Conservation (phyloP, 2,329 filamentous ascomycete species). For the Fusarium tupiense region DNA sequence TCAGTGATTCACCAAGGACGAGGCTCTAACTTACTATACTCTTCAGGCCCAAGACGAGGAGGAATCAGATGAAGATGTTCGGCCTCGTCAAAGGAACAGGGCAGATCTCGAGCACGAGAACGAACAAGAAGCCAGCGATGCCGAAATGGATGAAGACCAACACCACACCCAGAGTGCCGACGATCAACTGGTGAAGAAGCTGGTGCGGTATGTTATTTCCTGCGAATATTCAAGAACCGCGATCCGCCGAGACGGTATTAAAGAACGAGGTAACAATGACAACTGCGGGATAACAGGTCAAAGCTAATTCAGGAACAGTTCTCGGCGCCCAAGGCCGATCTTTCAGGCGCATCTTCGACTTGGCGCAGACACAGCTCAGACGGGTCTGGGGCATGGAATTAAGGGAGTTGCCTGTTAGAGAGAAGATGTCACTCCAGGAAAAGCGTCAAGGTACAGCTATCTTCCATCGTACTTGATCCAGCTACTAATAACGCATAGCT, state of each 20-base stretch:
- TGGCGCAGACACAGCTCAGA: constrained; percentile 77
- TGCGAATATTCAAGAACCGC: constrained; percentile 71
- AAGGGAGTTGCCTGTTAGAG: constrained; percentile 80
- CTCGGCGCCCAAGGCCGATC: constrained; percentile 74
- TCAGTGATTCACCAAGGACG: constrained; percentile 11
- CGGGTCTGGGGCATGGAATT: constrained; percentile 91
- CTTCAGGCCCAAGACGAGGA: constrained; percentile 44
- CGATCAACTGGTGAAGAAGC: constrained; percentile 68
- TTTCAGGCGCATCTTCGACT: constrained; percentile 81
- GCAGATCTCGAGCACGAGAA: constrained; percentile 42
- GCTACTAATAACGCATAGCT: constrained; percentile 41
- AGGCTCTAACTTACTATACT: constrained; percentile 11
- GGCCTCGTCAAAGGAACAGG: constrained; percentile 47
- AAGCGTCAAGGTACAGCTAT: constrained; percentile 71
- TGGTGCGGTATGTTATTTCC: constrained; percentile 74
- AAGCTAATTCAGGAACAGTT: constrained; percentile 58
- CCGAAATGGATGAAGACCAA: constrained; percentile 47
- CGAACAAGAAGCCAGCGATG: constrained; percentile 51
- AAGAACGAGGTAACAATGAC: constrained; percentile 64
- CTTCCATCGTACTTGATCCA: background rate
- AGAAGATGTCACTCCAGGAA: constrained; percentile 83
- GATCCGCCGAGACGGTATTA: constrained; percentile 70
- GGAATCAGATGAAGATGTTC: constrained; percentile 47
- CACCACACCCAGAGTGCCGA: constrained; percentile 53
- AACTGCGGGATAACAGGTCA: rapidly evolving